These are phyloP conservation scores for Pleurotus djamor DNA, from an alignment of 768 basidiomycete species.

Conservation along the genomic window DNA sequence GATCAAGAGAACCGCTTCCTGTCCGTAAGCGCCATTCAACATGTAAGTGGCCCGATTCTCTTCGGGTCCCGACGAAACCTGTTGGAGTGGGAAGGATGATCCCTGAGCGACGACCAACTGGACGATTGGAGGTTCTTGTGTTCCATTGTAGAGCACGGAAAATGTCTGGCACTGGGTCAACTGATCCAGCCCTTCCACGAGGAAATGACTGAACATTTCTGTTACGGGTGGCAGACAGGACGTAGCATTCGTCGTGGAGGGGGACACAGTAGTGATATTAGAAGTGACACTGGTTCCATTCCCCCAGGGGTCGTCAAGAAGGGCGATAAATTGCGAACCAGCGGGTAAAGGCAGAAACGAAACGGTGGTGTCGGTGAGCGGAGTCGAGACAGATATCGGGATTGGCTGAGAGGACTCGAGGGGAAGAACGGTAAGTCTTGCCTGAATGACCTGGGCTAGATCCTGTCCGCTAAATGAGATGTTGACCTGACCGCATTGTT, in stretches of 20 bases:
- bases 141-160: conserved; percentile 37
- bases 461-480: conserved; percentile 42
- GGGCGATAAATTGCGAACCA: conserved; percentile 50
- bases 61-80: conserved; percentile 19
- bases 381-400: conserved; percentile 40
- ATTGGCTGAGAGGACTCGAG: conserved; percentile 43
- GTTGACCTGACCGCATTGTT: conserved; percentile 51
- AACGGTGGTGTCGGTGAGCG: conserved; percentile 32
- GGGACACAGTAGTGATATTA: conserved; percentile 41
- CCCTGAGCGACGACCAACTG: conserved; percentile 36
- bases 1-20: conserved; percentile 41
- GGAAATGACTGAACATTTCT: conserved; percentile 21
- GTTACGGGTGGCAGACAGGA: conserved; percentile 34
- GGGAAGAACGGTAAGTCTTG: conserved; percentile 48
- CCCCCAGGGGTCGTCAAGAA: conserved; percentile 47
- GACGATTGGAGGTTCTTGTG: conserved; percentile 27
- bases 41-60: conserved; percentile 38
- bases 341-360: conserved; percentile 51
- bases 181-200: conserved; percentile 18
- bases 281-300: conserved; percentile 39
- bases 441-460: conserved; percentile 27
- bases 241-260: conserved; percentile 32
- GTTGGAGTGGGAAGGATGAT: conserved; percentile 16
- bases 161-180: conserved; percentile 50
- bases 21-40: conserved; percentile 33